Conservation (phyloP, 2,329 filamentous ascomycete species). For the Penicillium sp. region DNA sequence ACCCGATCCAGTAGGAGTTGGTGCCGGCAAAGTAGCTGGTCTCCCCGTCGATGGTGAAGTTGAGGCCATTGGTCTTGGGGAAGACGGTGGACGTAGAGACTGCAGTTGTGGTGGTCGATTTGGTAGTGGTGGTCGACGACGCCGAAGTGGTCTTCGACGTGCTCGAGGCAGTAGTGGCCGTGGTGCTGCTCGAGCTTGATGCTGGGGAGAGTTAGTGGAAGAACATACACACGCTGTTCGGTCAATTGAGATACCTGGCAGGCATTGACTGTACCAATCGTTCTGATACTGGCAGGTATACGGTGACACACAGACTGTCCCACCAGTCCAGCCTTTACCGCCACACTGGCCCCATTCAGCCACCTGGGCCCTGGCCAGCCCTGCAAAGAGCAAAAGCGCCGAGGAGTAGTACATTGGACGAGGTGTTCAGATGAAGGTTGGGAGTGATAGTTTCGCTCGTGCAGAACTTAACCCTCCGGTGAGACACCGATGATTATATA, state of each 20-base stretch:
- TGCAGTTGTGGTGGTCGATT: constrained; percentile 2
- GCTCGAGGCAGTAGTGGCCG: constrained; percentile 9
- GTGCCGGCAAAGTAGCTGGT: constrained; percentile 51
- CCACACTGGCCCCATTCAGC: constrained; percentile 24
- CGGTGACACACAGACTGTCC: constrained; percentile 15
- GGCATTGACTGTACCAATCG: constrained; percentile 27
- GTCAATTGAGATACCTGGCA: constrained; percentile 11
- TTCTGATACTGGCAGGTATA: constrained; percentile 21
- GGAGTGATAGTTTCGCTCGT: background rate
- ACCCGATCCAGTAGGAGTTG: constrained; percentile 57
- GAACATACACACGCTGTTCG: background rate
- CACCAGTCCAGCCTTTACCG: constrained; percentile 16
- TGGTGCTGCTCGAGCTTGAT: background rate
- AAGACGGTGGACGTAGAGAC: constrained; percentile 19
- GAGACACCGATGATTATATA: background rate
- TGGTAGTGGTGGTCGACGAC: background rate
- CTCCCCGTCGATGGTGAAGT: constrained; percentile 44
- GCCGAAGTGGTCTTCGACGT: background rate
- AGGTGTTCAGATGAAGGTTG: background rate
- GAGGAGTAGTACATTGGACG: constrained; percentile 16
- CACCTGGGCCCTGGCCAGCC: constrained; percentile 24
- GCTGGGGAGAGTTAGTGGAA: background rate
- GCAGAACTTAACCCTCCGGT: background rate
- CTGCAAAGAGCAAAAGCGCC: constrained; percentile 15
- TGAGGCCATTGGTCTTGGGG: constrained; percentile 25